Conservation (phyloP, 441 rosid species). For the Corymbia calophylla region DNA sequence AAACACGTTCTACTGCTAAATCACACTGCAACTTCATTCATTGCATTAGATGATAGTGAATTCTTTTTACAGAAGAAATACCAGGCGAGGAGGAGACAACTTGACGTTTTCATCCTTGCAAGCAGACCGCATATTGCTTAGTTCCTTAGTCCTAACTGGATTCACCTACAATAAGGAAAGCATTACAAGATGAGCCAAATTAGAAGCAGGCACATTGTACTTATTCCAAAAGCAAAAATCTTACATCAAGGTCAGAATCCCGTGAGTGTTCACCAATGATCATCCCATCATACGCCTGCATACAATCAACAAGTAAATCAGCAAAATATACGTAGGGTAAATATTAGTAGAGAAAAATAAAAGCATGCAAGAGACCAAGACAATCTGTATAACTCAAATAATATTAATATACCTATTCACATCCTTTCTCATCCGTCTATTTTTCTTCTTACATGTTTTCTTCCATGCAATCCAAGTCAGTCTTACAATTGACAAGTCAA, state of each 20-base stretch:
- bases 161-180: conserved; percentile 44
- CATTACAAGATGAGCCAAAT: conserved; percentile 3
- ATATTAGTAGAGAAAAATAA: background rate
- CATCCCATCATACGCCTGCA: conserved; percentile 96
- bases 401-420: background rate
- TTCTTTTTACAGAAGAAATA: conserved; percentile 20
- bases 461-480: background rate
- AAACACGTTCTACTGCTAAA: background rate
- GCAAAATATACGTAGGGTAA: background rate
- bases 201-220: background rate
- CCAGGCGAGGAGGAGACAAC: conserved; percentile 86
- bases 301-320: conserved; percentile 4
- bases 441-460: background rate
- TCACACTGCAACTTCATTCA: background rate
- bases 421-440: background rate
- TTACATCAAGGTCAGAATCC: conserved; percentile 94
- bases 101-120: conserved; percentile 80
- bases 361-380: background rate
- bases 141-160: conserved; percentile 83
- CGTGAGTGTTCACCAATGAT: conserved; percentile 96
- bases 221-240: conserved; percentile 13
- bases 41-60: background rate
- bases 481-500: background rate
- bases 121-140: conserved; percentile 75
- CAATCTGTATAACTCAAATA: background rate